Conservation (phyloP, 345 rosid species). For the Eucalyptus grandis region DNA sequence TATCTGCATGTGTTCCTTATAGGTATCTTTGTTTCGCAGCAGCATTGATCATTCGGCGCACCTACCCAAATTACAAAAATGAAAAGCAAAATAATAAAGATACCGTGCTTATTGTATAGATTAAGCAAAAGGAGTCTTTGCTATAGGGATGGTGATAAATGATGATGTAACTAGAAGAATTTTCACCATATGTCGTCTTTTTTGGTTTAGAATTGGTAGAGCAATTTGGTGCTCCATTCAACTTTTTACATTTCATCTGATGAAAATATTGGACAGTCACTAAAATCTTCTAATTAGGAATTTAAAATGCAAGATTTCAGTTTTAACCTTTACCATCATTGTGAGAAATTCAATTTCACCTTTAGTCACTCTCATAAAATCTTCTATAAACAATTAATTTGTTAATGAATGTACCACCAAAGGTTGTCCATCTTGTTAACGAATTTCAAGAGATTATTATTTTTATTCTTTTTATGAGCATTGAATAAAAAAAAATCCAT, state of each 20-base stretch:
- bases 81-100: not conserved
- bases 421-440: not conserved
- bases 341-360: not conserved
- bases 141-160: not conserved
- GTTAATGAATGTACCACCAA: not conserved
- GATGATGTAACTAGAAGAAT: not conserved
- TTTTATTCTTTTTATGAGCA: not conserved
- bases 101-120: not conserved
- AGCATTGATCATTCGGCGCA: not conserved
- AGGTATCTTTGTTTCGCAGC: not conserved
- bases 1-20: not conserved
- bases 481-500: not conserved
- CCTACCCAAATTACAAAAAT: not conserved
- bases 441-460: not conserved
- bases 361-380: not conserved
- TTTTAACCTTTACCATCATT: not conserved
- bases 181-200: not conserved
- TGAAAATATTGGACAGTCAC: not conserved
- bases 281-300: not conserved
- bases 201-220: not conserved
- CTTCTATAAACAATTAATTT: not conserved
- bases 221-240: not conserved
- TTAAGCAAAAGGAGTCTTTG: not conserved
- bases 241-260: not conserved
- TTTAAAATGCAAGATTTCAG: not conserved